Evolutionary conservation across 306 rosid species (phyloP).

Genomic region (Rubus parviflorus): DNA sequence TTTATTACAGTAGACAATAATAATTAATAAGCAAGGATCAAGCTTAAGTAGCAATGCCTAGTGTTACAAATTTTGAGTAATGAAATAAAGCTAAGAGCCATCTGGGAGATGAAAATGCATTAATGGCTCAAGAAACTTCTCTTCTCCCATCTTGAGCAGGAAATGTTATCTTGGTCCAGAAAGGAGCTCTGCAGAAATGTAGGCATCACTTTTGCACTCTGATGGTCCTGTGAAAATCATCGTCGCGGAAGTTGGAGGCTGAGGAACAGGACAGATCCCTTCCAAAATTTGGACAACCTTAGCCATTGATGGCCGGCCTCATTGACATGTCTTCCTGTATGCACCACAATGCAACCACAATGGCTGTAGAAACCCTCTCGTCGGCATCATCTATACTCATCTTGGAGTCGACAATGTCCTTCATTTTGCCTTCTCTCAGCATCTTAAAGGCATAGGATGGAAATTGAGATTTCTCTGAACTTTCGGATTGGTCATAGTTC

Average conservation of each 20-base stretch:
- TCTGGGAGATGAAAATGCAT: not conserved
- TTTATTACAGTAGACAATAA: too few relatives aligned
- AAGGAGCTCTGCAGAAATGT: slow-evolving; percentile 69
- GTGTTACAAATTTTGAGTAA: too few relatives aligned
- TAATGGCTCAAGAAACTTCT: not conserved
- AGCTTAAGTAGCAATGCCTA: too few relatives aligned
- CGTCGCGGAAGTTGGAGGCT: slow-evolving; percentile 55
- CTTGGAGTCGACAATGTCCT: slow-evolving; percentile 52
- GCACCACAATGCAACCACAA: slow-evolving; percentile 85
- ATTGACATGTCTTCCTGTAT: slow-evolving; percentile 82
- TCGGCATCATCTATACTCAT: slow-evolving; percentile 39
- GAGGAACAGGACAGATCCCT: slow-evolving; percentile 63
- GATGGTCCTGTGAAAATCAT: slow-evolving; percentile 74
- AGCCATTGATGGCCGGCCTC: slow-evolving; percentile 91
- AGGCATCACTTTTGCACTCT: slow-evolving; percentile 61
- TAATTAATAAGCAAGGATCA: too few relatives aligned
- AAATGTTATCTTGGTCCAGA: slow-evolving; percentile 78
- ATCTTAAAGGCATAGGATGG: slow-evolving; percentile 75
- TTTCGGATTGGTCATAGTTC: slow-evolving; percentile 55
- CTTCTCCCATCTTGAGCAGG: not conserved
- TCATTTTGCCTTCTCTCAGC: slow-evolving; percentile 80
- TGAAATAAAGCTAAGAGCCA: not conserved
- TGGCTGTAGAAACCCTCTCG: slow-evolving; percentile 46
- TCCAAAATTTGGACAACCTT: slow-evolving; percentile 92
- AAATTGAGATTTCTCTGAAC: slow-evolving; percentile 71